Base-by-base conservation (phyloP, 1,284 basidiomycete genomes). In the Malassezia nana region DNA sequence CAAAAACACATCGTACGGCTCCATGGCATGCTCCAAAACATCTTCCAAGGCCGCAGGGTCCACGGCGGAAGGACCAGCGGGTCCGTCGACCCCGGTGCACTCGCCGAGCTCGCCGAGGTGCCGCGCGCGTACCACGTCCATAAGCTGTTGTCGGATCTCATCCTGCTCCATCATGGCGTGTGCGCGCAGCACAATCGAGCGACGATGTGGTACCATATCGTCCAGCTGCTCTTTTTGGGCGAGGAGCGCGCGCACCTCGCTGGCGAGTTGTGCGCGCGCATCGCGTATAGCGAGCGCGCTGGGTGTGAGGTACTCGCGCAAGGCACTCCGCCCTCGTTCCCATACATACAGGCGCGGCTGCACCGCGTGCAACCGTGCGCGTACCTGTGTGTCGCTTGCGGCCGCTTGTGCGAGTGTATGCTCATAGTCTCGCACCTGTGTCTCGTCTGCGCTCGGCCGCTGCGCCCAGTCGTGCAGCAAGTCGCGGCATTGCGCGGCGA, bases 221-320 rank as follows among this genome's bases (percentile, higher is more conserved):
- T 92, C 85, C 0, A 96, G 78, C 15, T 82, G 79, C 74, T 98
- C 92, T 6, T 95, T 77, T 9, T 83, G 79, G 0, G 81, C 80
- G 13, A 89, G 84, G 5, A 98, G 76, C 1, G 81, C 79, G 4
- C 88, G 83, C 43, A 79, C 22, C 16, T 38, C 40, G 29, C 8
- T 24, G 15, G 26, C 45, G 7, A 26, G 20, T 3, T 38, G 33
- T 4, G 28, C 26, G 31, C 30, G 45, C 26, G 18, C 29, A 9
- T 35, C 30, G 29, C 61, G 54, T 6, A 52, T 6, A 5, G 41
- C 45, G 3, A 58, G 60, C 6, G 60, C 55, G 33, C 58, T 61
- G 6, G 58, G 54, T 32, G 57, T 59, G 18, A 63, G 48, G 4
- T 46, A 54, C 7, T 46, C 57, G 28, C 26, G 31, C 13, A 41